These are phyloP conservation scores for Rosa persica DNA, from an alignment of 306 rosid genomes.

Conservation along the genomic window DNA sequence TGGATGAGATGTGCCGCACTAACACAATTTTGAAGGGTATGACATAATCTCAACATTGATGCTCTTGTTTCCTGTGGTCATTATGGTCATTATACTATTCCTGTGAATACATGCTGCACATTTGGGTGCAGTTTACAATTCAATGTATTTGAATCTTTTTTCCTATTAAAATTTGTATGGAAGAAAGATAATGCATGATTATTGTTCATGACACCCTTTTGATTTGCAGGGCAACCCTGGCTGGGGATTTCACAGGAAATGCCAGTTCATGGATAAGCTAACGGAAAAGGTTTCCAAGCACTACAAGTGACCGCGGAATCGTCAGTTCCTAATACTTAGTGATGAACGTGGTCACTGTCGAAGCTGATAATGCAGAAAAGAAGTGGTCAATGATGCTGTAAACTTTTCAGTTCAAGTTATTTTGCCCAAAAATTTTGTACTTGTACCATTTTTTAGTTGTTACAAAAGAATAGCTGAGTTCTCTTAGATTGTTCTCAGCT, in stretches of 20 bases:
- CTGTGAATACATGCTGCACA: background rate
- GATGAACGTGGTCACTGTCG: background rate
- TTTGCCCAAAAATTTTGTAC: background rate
- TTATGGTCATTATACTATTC: background rate
- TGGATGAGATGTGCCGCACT: background rate
- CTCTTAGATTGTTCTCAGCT: background rate
- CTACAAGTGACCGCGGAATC: slow-evolving; percentile 41
- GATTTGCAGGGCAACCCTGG: slow-evolving; percentile 86
- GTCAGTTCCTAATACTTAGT: background rate
- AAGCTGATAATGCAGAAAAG: background rate
- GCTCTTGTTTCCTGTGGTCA: background rate
- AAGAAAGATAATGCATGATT: background rate
- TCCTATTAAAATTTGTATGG: background rate
- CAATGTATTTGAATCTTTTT: no score
- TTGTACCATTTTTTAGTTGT: slow-evolving; percentile 2
- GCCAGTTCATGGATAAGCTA: slow-evolving; percentile 86
- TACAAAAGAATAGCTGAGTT: background rate
- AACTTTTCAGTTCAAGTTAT: background rate
- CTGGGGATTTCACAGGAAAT: slow-evolving; percentile 89
- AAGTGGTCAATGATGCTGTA: background rate
- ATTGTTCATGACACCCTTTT: background rate
- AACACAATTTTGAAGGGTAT: background rate
- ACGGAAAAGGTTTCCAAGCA: slow-evolving; percentile 64
- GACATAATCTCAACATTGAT: background rate
- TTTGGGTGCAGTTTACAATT: background rate